Evolutionary conservation across 192 early-diverging fungal species (phyloP).

Genomic region (Backusella westeae): DNA sequence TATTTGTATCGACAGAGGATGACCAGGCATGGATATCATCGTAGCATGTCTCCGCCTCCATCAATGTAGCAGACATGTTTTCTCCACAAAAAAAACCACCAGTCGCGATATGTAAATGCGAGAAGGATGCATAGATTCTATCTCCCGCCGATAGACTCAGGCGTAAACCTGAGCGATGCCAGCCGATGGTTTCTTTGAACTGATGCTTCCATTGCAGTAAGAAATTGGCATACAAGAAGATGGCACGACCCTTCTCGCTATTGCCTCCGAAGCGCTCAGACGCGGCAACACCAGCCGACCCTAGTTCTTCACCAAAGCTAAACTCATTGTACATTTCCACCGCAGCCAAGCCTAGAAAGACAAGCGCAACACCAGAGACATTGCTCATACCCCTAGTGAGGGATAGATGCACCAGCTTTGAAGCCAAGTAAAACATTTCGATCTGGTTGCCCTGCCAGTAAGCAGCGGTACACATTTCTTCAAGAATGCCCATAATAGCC

Average conservation of each 20-base stretch:
- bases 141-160: slow-evolving; percentile 21
- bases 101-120: slow-evolving; percentile 20
- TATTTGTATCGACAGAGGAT: slow-evolving; percentile 23
- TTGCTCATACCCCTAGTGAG: slow-evolving; percentile 18
- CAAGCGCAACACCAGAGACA: slow-evolving; percentile 23
- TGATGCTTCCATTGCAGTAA: slow-evolving; percentile 28
- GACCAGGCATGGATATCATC: slow-evolving; percentile 26
- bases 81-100: slow-evolving; percentile 3
- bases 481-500: slow-evolving; percentile 24
- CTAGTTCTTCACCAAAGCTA: slow-evolving; percentile 23
- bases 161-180: not conserved
- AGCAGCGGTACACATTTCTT: slow-evolving; percentile 25
- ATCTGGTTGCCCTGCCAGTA: slow-evolving; percentile 32
- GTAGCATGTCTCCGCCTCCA: slow-evolving; percentile 22
- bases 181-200: slow-evolving; percentile 4
- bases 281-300: slow-evolving; percentile 20
- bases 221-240: slow-evolving; percentile 21
- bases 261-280: slow-evolving; percentile 13
- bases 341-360: slow-evolving; percentile 22
- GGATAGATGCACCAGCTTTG: slow-evolving; percentile 21
- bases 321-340: slow-evolving; percentile 23
- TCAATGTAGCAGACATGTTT: slow-evolving; percentile 10
- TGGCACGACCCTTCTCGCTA: slow-evolving; percentile 24
- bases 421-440: slow-evolving; percentile 25
- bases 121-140: slow-evolving; percentile 29